Evolutionary conservation across 2,329 filamentous ascomycete species (phyloP).

Genomic region (Aspergillus niger): DNA sequence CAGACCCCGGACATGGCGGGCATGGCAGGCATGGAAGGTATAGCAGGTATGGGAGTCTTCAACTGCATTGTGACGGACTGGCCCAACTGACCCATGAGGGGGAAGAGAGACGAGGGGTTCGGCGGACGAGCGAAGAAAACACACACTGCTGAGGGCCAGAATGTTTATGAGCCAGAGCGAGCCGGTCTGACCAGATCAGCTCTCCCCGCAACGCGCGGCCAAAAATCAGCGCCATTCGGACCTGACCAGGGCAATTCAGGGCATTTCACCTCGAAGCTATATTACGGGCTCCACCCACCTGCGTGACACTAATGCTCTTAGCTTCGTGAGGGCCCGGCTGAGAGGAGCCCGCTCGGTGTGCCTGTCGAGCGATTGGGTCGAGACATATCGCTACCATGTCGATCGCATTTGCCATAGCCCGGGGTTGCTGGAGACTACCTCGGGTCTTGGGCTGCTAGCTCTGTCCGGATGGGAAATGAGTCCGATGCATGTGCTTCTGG

Average conservation of each 20-base stretch:
- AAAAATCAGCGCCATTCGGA: neutral
- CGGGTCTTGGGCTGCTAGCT: neutral
- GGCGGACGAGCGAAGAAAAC: neutral
- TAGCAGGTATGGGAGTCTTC: neutral
- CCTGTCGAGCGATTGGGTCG: neutral
- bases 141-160: neutral
- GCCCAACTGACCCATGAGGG: neutral
- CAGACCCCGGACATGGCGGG: neutral
- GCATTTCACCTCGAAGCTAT: neutral
- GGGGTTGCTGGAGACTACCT: neutral
- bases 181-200: neutral
- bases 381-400: neutral
- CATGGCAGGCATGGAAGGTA: too few species aligned
- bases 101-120: neutral
- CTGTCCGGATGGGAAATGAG: neutral
- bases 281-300: constrained; percentile 2
- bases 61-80: constrained; percentile 2
- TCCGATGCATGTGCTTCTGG: constrained; percentile 5
- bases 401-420: constrained; percentile 1
- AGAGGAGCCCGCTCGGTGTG: neutral
- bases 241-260: neutral
- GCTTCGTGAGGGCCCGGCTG: neutral
- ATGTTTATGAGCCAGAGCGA: constrained; percentile 6
- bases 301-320: constrained; percentile 3
- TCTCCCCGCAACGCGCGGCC: neutral